phyloP scores from a whole-genome alignment of 192 early-diverging fungal species.

The Entomortierella lignicola region DNA sequence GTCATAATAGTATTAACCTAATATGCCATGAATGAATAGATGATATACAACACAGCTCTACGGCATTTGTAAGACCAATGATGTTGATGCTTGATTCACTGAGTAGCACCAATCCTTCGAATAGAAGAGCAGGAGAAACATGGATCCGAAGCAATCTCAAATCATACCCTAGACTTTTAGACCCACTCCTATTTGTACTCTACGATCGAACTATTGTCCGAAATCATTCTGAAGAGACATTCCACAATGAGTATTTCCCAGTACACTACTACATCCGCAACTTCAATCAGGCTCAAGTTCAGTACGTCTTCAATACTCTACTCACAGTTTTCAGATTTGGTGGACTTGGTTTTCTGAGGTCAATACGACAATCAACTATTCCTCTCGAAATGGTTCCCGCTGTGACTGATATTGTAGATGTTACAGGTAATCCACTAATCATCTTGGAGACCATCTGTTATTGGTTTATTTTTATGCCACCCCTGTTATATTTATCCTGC shows the following conservation, averaged over 20 bases:
- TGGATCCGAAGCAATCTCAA: constrained; percentile 77
- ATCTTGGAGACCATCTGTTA: background rate
- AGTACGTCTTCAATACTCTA: constrained; percentile 73
- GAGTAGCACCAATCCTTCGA: constrained; percentile 60
- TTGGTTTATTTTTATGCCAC: too few species aligned
- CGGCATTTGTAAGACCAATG: constrained; percentile 78
- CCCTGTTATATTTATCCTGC: too few species aligned
- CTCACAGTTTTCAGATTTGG: constrained; percentile 64
- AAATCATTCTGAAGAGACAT: constrained; percentile 28
- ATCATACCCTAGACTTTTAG: constrained; percentile 68
- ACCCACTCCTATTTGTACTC: constrained; percentile 66
- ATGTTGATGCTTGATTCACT: constrained; percentile 84
- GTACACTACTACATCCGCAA: constrained; percentile 65
- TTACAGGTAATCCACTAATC: constrained; percentile 11
- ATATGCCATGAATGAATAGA: constrained; percentile 16
- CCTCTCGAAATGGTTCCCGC: constrained; percentile 20
- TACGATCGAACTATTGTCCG: constrained; percentile 61
- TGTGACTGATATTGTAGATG: constrained; percentile 27
- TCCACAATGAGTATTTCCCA: constrained; percentile 54
- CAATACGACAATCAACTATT: constrained; percentile 54
- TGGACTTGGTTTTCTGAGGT: constrained; percentile 61
- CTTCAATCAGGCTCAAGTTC: constrained; percentile 76
- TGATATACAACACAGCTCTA: constrained; percentile 42
- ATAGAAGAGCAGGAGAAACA: constrained; percentile 71
- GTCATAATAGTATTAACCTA: too few species aligned